Evolutionary conservation across 2,329 filamentous ascomycete genomes (phyloP).

Genomic region (Monosporascus sp.): DNA sequence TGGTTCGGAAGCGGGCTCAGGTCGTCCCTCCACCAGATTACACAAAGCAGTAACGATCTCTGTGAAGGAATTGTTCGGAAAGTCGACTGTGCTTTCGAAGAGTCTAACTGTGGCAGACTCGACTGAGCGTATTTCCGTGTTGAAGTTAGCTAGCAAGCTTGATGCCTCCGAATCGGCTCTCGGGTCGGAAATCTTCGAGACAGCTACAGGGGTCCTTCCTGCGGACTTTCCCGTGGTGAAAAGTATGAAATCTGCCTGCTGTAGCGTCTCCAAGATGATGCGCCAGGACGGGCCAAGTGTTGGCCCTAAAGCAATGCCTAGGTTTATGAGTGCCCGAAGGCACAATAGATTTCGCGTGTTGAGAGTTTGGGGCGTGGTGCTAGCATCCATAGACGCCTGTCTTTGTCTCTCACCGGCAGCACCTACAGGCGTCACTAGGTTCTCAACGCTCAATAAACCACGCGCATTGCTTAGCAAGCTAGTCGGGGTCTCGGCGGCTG

Average conservation of each 20-base stretch:
- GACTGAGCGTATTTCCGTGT: slow-evolving; percentile 78
- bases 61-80: slow-evolving; percentile 75
- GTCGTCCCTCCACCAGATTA: slow-evolving; percentile 53
- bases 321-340: slow-evolving; percentile 82
- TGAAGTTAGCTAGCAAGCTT: slow-evolving; percentile 60
- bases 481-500: slow-evolving; percentile 44
- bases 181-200: slow-evolving; percentile 40
- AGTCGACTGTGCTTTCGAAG: slow-evolving; percentile 88
- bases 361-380: slow-evolving; percentile 46
- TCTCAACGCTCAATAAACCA: slow-evolving; percentile 70
- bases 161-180: slow-evolving; percentile 46
- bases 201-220: slow-evolving; percentile 42
- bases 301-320: slow-evolving; percentile 90
- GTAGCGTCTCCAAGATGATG: slow-evolving; percentile 85
- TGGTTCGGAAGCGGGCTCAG: slow-evolving; percentile 22
- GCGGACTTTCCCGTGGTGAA: slow-evolving; percentile 56
- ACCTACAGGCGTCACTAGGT: slow-evolving; percentile 54
- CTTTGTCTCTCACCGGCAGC: slow-evolving; percentile 53
- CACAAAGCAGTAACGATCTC: slow-evolving; percentile 74
- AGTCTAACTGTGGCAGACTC: slow-evolving; percentile 81
- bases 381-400: slow-evolving; percentile 52
- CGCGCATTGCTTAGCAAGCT: slow-evolving; percentile 67
- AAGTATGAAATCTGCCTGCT: slow-evolving; percentile 86
- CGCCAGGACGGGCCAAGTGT: slow-evolving; percentile 81
- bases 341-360: slow-evolving; percentile 89